A percentile compares a stretch with the other conserved stretches of the same genome.
phyloP scores from a whole-genome alignment of 164 flowering plant species.

The Protea cynaroides region DNA sequence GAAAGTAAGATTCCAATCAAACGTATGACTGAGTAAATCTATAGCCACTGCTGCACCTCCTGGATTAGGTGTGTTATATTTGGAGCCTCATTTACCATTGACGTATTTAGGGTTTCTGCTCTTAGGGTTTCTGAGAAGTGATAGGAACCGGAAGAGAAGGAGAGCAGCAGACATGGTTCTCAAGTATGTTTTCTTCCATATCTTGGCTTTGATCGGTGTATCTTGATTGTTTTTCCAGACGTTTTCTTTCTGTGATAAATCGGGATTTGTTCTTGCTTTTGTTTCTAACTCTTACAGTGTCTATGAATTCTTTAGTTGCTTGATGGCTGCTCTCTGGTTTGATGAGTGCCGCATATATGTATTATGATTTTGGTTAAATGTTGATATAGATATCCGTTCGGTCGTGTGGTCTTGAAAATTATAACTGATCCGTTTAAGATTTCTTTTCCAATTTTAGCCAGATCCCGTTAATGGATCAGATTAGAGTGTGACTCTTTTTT shows the following conservation, averaged over 20 bases:
- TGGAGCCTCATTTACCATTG: too few species aligned
- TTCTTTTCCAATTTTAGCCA: not conserved
- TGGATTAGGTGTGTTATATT: too few species aligned
- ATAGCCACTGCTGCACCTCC: too few species aligned
- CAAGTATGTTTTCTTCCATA: constrained; percentile 4
- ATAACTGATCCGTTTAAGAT: not conserved
- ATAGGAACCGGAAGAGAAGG: not conserved
- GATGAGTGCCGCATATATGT: not conserved
- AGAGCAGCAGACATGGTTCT: constrained; percentile 11
- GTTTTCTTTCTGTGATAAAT: not conserved
- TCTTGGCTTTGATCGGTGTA: not conserved
- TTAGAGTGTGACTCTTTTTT: not conserved
- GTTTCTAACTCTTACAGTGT: too few species aligned
- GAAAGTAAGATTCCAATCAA: too few species aligned
- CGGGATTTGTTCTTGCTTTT: too few species aligned
- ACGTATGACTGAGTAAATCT: too few species aligned
- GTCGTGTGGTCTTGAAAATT: not conserved
- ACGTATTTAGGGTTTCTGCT: not conserved
- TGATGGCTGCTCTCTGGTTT: too few species aligned
- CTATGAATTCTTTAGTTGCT: too few species aligned
- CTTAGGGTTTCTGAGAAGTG: not conserved
- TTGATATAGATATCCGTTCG: not conserved
- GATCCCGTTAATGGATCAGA: not conserved
- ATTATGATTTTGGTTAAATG: not conserved
- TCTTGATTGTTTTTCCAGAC: not conserved